Conservation (phyloP, 208 protist species). For the Naegleria fowleri region DNA sequence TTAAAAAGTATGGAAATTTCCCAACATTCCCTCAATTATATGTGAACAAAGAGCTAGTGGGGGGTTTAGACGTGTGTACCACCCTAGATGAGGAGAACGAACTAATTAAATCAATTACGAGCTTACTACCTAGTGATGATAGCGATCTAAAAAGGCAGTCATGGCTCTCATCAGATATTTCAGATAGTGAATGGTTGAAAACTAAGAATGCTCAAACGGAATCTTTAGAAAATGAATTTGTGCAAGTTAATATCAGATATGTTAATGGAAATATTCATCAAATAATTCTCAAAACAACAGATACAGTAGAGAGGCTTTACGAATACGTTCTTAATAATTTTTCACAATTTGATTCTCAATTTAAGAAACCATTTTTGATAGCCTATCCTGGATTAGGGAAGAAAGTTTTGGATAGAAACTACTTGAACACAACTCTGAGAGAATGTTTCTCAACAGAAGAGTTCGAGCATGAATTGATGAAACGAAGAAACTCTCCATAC, state of each 20-base stretch:
- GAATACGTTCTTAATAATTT: neutral
- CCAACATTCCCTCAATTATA: neutral
- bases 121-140: neutral
- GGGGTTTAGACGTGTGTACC: neutral
- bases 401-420: neutral
- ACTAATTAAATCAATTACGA: neutral
- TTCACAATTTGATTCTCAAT: neutral
- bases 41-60: neutral
- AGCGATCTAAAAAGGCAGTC: neutral
- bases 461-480: neutral
- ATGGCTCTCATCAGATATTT: neutral
- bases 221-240: neutral
- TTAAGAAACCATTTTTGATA: neutral
- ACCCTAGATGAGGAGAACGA: neutral
- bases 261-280: neutral
- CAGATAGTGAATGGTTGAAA: neutral
- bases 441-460: neutral
- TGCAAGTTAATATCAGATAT: conserved; percentile 1
- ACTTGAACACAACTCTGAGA: neutral
- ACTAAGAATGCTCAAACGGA: neutral
- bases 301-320: neutral
- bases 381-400: neutral
- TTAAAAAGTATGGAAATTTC: neutral
- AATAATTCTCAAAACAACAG: neutral
- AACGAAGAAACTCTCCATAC: too few species aligned